Evolutionary conservation across 83 land plant species (phyloP).

Genomic region (Larix sibirica): DNA sequence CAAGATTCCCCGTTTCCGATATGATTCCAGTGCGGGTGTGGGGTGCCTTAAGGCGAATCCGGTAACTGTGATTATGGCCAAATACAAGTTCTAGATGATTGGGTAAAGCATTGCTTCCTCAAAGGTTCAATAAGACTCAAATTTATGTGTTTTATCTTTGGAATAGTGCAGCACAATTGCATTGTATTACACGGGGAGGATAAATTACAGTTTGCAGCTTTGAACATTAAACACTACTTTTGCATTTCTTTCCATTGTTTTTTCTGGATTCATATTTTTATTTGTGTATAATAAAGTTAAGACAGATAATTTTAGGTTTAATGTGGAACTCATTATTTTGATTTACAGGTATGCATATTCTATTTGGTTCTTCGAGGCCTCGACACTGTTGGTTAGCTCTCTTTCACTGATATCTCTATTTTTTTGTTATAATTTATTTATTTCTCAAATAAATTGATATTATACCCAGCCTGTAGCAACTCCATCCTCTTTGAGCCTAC

Average conservation of each 20-base stretch:
- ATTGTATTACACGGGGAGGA: not conserved
- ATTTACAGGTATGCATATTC: conserved; percentile 81
- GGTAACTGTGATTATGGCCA: not conserved
- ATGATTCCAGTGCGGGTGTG: too few relatives aligned
- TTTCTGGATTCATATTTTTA: not conserved
- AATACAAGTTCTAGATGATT: not conserved
- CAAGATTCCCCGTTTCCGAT: too few relatives aligned
- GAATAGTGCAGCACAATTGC: not conserved
- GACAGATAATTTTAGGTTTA: not conserved
- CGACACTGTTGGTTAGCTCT: conserved; percentile 91
- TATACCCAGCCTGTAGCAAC: not conserved
- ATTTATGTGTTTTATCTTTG: not conserved
- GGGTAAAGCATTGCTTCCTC: not conserved
- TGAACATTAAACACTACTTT: not conserved
- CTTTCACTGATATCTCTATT: not conserved
- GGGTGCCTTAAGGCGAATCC: too few relatives aligned
- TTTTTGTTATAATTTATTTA: conserved; percentile 10
- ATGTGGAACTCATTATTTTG: not conserved
- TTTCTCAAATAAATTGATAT: not conserved
- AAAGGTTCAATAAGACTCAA: not conserved
- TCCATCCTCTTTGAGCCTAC: not conserved
- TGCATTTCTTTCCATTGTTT: too few relatives aligned
- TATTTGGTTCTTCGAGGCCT: conserved; percentile 95
- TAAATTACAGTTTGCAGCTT: not conserved
- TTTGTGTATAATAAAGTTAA: not conserved